Conservation (phyloP, 148 eudicot genomes). For the Silene conica region DNA sequence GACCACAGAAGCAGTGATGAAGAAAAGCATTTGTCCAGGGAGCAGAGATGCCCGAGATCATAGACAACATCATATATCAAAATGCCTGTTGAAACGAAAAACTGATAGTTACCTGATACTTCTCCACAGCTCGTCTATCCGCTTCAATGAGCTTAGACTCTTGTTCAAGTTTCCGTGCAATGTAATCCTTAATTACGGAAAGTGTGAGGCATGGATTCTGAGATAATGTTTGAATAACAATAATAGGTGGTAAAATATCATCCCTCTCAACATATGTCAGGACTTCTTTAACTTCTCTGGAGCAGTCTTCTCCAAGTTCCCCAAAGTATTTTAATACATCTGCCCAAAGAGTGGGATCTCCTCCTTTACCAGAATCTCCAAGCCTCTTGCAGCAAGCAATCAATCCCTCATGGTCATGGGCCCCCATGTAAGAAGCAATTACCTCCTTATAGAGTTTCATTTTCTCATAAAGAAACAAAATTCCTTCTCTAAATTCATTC, state of each 20-base stretch:
- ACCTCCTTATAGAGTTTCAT: constrained; percentile 96
- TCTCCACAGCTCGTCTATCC: constrained; percentile 75
- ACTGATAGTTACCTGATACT: constrained; percentile 61
- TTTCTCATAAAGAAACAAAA: constrained; percentile 80
- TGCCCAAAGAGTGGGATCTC: constrained; percentile 92
- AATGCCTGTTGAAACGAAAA: no score
- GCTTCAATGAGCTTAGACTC: constrained; percentile 91
- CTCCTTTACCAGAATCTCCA: constrained; percentile 92
- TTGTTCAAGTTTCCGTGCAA: constrained; percentile 91
- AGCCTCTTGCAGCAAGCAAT: constrained; percentile 98
- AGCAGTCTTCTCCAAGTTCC: constrained; percentile 99
- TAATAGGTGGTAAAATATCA: constrained; percentile 85
- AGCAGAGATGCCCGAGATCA: no score
- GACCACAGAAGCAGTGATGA: no score
- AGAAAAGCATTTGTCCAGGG: no score
- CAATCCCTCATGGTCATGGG: constrained; percentile 91
- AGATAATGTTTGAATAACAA: constrained; percentile 82
- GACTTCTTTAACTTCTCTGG: constrained; percentile 92
- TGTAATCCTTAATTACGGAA: constrained; percentile 91
- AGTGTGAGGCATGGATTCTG: constrained; percentile 90
- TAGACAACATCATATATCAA: no score
- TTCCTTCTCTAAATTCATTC: constrained; percentile 76
- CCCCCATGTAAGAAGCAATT: constrained; percentile 92
- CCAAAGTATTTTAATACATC: constrained; percentile 90
- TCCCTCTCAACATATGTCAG: constrained; percentile 90